Evolutionary conservation across 2,329 filamentous ascomycete genomes (phyloP).

Genomic region (Aureobasidium pullulans): DNA sequence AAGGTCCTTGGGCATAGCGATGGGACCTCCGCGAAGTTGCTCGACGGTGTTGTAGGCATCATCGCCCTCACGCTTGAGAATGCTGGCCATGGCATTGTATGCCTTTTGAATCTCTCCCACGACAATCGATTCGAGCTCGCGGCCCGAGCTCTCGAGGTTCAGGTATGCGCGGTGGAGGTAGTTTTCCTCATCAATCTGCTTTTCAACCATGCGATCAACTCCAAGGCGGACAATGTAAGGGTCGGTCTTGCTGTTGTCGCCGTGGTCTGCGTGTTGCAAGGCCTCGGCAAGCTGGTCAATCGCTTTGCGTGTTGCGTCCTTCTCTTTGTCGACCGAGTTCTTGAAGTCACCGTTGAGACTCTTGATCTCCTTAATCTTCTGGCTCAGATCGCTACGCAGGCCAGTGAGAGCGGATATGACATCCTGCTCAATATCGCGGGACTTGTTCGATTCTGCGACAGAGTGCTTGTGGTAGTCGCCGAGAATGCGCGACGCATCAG

Average conservation of each 20-base stretch:
- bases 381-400: slow-evolving; percentile 76
- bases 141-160: slow-evolving; percentile 87
- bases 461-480: slow-evolving; percentile 76
- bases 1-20: slow-evolving; percentile 87
- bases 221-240: slow-evolving; percentile 80
- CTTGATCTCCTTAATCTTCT: slow-evolving; percentile 97
- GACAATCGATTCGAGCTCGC: slow-evolving; percentile 91
- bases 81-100: slow-evolving; percentile 87
- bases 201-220: slow-evolving; percentile 85
- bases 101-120: slow-evolving; percentile 97
- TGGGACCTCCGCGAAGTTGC: slow-evolving; percentile 72
- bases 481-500: slow-evolving; percentile 76
- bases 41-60: slow-evolving; percentile 71
- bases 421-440: slow-evolving; percentile 82
- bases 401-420: slow-evolving; percentile 83
- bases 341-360: slow-evolving; percentile 90
- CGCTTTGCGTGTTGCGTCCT: slow-evolving; percentile 72
- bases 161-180: slow-evolving; percentile 88
- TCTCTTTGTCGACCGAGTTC: slow-evolving; percentile 92
- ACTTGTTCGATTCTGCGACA: slow-evolving; percentile 75
- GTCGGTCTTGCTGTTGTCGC: slow-evolving; percentile 80
- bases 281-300: slow-evolving; percentile 77
- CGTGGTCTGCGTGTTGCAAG: slow-evolving; percentile 66
- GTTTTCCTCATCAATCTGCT: slow-evolving; percentile 93
- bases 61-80: slow-evolving; percentile 85